Base-by-base conservation (phyloP, 306 rosid species). In the Ormosia semicastrata region DNA sequence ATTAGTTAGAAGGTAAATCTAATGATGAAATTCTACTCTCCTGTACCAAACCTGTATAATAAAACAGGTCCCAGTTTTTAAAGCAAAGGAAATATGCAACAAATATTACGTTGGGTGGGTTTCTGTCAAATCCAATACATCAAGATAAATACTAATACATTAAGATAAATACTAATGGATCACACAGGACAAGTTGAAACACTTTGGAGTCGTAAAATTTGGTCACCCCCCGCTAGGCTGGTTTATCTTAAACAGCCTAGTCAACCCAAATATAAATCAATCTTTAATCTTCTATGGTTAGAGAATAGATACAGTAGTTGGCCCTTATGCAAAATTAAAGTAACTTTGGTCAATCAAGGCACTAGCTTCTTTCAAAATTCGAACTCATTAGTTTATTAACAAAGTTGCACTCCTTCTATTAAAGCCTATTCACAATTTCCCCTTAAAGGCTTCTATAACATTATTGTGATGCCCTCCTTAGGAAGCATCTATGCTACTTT, bases 181-280 rank as follows among this genome's bases (percentile, higher is more conserved):
- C 58, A 66, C 36, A 54, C 11, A 66, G 32, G 53, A 52, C 72
- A 11, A 29, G 75, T 77, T 62, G 83, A 63, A 83, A 53, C 8
- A 53, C 24, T 68, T 62, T 41, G 40, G 66, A 47, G 59, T 73
- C 15, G 5, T 56, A 39, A 40, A 68, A 80, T 69, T 85, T 76
- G 85, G 85, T 85, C 82, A 85, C 80, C 78, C 76, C 79, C 82
- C 79, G 8, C 40, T 40, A 18, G 15, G 57, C 64, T 78, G 59
- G 49, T 66, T 63, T 34, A 68, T 65, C 50, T 46, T 62, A 72
- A 54, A 63, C 14, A 44, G 40, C 10, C 47, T 50, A 50, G 50
- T 50, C 56, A n/a, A 75, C 67, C 33, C 24, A 66, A 75, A 68
- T 60, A 68, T 62, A 33, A 69, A 53, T 59, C 63, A 33, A 49